Conservation (phyloP, 2,329 filamentous ascomycete species). For the Talaromyces sp. region DNA sequence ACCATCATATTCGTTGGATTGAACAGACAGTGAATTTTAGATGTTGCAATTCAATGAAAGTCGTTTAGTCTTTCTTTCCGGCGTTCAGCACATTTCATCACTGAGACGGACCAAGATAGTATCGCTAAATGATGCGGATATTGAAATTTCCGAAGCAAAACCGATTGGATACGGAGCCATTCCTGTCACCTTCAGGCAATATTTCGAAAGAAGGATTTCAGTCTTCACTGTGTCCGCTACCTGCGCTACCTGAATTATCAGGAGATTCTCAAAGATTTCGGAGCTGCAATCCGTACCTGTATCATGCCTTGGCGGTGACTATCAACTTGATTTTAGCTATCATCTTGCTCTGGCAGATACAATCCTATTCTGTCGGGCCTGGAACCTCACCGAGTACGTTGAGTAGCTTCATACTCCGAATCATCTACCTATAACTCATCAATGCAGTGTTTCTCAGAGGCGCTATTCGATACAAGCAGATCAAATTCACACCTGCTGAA, state of each 20-base stretch:
- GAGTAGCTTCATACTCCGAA: neutral
- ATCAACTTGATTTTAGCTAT: neutral
- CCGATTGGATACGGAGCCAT: neutral
- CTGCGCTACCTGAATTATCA: neutral
- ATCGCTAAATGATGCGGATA: neutral
- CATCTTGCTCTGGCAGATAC: constrained; percentile 3
- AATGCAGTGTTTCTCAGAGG: neutral
- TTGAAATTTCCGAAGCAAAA: neutral
- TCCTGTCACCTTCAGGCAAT: neutral
- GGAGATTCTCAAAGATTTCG: neutral
- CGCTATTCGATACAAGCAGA: neutral
- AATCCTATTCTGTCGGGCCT: neutral
- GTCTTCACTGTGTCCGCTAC: neutral
- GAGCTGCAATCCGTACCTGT: neutral
- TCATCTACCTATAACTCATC: neutral
- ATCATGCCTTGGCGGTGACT: neutral
- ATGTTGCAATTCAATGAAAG: neutral
- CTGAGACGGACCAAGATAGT: neutral
- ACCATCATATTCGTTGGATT: neutral
- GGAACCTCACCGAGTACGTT: neutral
- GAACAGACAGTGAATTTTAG: neutral
- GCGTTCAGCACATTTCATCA: neutral
- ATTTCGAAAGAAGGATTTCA: neutral
- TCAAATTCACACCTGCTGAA: neutral
- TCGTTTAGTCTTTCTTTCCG: too few species aligned